Evolutionary conservation across 495 filamentous ascomycete genomes (phyloP), one percentile per base, ranked within the genome.

Genomic region (Talaromyces thailandensis): DNA sequence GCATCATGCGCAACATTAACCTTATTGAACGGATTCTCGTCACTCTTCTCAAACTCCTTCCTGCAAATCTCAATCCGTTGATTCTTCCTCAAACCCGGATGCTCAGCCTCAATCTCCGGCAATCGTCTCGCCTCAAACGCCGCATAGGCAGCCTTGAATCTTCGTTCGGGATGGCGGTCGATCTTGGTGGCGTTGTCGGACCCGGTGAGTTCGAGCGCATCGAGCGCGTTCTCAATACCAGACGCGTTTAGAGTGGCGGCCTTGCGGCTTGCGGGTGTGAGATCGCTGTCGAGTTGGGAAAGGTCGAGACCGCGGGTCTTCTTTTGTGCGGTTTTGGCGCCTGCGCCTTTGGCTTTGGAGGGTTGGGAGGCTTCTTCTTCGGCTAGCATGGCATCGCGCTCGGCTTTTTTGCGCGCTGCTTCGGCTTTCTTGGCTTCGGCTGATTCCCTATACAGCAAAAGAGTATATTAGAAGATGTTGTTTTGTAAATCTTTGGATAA

Each of bases 1-100:
- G 88, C 85, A 73, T 98, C 87, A 72, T 90, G 89, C 21, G 75
- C 71, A 7, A 86, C 88, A 62, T 80, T 80, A 14, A 82, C 84
- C 75, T 95, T 91, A 73, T 94, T 96, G 72, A 96, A 93, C 43
- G 94, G 94, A 70, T 98, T 98, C 71, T 98, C 94, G 4, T 87
- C 85, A 69, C 86, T 88, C 77, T 90, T 93, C 72, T 92, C 85
- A 71, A 96, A 98, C 76, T 98, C 95, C 79, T 93, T 93, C 64
- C 79, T 70, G 56, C 94, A 87, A 62, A 85, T 74, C 65, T 94
- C 89, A 52, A 88, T 81, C 73, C 88, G 87, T 84, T 96, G 90
- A 67, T 92, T 82, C 62, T 87, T 79, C 53, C 92, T 78, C 69
- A 97, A 72, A 2, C 89, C 92, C 61, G 86, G 83, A 37, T 86